Evolutionary conservation across 1,284 basidiomycete genomes (phyloP), one percentile per base, ranked within the genome.

Genomic region (Rhodotorula mucilaginosa): DNA sequence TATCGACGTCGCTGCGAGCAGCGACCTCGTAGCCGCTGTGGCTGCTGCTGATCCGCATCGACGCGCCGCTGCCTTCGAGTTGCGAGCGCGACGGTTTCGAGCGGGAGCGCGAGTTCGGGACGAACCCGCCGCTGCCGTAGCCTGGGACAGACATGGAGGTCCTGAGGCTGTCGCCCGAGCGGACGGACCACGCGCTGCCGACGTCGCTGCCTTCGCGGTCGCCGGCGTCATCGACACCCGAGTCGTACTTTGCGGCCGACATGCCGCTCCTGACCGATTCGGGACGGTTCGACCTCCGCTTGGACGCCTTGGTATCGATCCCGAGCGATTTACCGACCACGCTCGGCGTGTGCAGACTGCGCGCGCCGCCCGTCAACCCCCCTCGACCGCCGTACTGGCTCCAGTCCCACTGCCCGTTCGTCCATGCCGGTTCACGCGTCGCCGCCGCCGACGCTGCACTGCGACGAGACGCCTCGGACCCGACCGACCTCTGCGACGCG

Each of bases 381-480:
- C 46, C 57, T 15, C 73, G 61, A 1, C 71, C 73, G 13, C 71
- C 70, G 34, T 64, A 74, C 6, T 44, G n/a, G 49, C 63, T 58
- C 73, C 73, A 74, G 46, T 74, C 71, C 73, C 73, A 74, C 48
- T 74, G 49, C 4, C 71, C 71, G 46, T 74, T 62, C 16, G 34
- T 48, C 67, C 71, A 69, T 3, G 65, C 68, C 0, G 68, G 65
- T 6, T 26, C 48, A 10, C 48, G 51, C 23, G 23, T 44, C 31
- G 59, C 4, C 18, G 58, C 21, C 13, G 61, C 10, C 16, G 46
- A 12, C 34, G 19, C 34, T 15, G 44, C 18, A 54, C 29, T 34
- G 12, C 34, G 34, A 21, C 7, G 64, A 52, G 48, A 39, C 39
- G n/a, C n/a, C 23, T 52, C 51, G n/a, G 51, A n/a, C 51, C 23